Percentiles rank a stretch among this genome's conserved stretches.
Evolutionary conservation across 2,329 filamentous ascomycete genomes (phyloP).

Genomic region (Cylindrodendrum hubeiense): DNA sequence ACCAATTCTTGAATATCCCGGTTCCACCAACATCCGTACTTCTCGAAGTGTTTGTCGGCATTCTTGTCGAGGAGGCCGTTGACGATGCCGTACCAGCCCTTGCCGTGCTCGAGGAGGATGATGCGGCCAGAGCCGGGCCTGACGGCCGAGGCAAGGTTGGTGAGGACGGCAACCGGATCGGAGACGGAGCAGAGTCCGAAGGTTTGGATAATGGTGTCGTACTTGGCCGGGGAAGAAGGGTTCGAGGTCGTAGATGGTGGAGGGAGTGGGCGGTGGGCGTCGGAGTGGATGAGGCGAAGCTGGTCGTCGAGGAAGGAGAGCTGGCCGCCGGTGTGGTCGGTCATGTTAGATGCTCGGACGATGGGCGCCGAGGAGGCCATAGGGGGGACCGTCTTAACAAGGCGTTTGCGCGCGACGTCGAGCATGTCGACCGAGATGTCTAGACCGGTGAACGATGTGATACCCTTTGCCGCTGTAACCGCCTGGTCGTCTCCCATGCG

Average conservation of each 20-base stretch:
- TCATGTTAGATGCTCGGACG: conserved; percentile 49
- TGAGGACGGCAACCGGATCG: conserved; percentile 66
- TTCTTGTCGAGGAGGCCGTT: conserved; percentile 68
- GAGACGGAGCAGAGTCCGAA: conserved; percentile 74
- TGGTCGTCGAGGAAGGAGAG: conserved; percentile 54
- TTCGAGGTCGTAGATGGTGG: conserved; percentile 45
- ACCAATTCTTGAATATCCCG: conserved; percentile 70
- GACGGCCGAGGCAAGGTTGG: conserved; percentile 64
- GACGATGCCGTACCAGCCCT: conserved; percentile 65
- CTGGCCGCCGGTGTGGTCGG: conserved; percentile 51
- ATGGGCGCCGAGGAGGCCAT: conserved; percentile 49
- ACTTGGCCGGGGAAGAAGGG: conserved; percentile 57
- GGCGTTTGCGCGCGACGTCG: conserved; percentile 66
- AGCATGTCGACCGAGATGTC: conserved; percentile 73
- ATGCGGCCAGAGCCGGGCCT: conserved; percentile 69
- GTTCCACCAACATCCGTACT: conserved; percentile 78
- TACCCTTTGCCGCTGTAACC: conserved; percentile 37
- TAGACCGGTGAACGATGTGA: conserved; percentile 71
- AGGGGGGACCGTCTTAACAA: conserved; percentile 58
- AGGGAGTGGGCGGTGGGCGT: conserved; percentile 61
- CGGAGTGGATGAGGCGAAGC: conserved; percentile 62
- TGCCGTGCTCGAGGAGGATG: conserved; percentile 72
- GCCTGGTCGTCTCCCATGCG: conserved; percentile 31
- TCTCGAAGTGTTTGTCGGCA: conserved; percentile 66
- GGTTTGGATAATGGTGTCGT: conserved; percentile 74